A percentile compares a stretch with the other conserved stretches of the same genome.
phyloP scores from a whole-genome alignment of 169 alveolate genomes.

The Babesia microti region DNA sequence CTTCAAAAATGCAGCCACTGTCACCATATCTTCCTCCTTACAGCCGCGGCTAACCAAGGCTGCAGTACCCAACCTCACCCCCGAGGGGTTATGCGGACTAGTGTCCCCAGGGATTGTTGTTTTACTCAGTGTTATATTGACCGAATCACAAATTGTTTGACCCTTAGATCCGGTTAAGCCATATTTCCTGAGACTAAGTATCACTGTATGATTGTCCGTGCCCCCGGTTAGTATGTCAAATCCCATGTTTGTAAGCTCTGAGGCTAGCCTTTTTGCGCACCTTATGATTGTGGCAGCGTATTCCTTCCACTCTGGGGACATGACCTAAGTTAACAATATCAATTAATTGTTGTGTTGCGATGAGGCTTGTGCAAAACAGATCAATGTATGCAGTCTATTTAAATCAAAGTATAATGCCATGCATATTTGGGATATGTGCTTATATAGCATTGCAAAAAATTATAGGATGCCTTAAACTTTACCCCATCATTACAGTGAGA shows the following conservation, averaged over 20 bases:
- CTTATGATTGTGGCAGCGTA: slow-evolving; percentile 56
- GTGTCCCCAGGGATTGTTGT: slow-evolving; percentile 72
- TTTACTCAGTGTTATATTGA: slow-evolving; percentile 69
- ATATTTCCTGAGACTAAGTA: slow-evolving; percentile 70
- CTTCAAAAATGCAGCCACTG: slow-evolving; percentile 54
- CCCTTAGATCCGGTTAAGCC: slow-evolving; percentile 73
- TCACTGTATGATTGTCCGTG: slow-evolving; percentile 84
- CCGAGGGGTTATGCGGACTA: slow-evolving; percentile 77
- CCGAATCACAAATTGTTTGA: slow-evolving; percentile 72
- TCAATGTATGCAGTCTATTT: no score
- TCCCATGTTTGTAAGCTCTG: slow-evolving; percentile 52
- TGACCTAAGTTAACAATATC: slow-evolving; percentile 5
- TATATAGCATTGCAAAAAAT: no score
- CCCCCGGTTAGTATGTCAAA: slow-evolving; percentile 72
- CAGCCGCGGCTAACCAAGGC: slow-evolving; percentile 88
- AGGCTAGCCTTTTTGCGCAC: slow-evolving; percentile 72
- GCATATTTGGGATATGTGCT: no score
- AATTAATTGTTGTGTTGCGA: no score
- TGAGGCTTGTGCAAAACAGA: no score
- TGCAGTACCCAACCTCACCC: slow-evolving; percentile 88
- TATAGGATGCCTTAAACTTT: no score
- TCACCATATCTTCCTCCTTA: slow-evolving; percentile 68
- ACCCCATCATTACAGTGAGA: no score
- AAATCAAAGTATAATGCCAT: no score
- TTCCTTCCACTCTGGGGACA: slow-evolving; percentile 54